These are phyloP conservation scores for Dissophora ornata DNA, from an alignment of 192 early-diverging fungal genomes.

Conservation along the genomic window DNA sequence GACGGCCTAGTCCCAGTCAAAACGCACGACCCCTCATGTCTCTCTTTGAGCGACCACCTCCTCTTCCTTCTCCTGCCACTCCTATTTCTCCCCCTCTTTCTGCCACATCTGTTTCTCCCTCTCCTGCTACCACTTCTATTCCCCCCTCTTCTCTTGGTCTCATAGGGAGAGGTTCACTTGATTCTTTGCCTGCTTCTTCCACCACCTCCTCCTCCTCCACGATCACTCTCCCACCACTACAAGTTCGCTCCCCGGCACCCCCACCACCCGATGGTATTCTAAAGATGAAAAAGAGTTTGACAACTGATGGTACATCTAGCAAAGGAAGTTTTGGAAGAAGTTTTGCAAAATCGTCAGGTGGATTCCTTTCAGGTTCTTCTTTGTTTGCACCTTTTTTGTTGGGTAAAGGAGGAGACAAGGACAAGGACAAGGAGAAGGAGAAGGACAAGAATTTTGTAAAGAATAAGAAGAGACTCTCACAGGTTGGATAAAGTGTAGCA, in stretches of 20 bases:
- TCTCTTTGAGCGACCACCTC: conserved; percentile 14
- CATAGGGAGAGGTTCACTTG: too few relatives aligned
- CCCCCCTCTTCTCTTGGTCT: too few relatives aligned
- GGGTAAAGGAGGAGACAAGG: conserved; percentile 27
- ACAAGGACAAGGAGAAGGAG: conserved; percentile 24
- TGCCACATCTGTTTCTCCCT: too few relatives aligned
- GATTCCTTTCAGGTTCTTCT: conserved; percentile 23
- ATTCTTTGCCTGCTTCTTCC: too few relatives aligned
- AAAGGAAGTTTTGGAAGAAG: conserved; percentile 4
- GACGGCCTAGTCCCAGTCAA: background rate
- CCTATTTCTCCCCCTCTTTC: background rate
- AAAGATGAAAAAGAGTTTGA: conserved; percentile 55
- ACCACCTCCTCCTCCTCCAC: too few relatives aligned
- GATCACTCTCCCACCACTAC: conserved; percentile 6
- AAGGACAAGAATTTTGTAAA: conserved; percentile 18
- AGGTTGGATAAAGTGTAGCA: conserved; percentile 14
- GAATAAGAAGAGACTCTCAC: conserved; percentile 29
- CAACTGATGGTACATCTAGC: conserved; percentile 40
- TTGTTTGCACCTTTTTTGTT: conserved; percentile 25
- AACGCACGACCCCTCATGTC: conserved; percentile 18
- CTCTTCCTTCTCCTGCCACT: background rate
- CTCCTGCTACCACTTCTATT: background rate
- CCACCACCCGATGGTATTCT: conserved; percentile 44
- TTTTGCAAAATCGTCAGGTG: conserved; percentile 21
- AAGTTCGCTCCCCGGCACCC: conserved; percentile 2